phyloP scores from a whole-genome alignment of 495 filamentous ascomycete species.

The Talaromyces liani region DNA sequence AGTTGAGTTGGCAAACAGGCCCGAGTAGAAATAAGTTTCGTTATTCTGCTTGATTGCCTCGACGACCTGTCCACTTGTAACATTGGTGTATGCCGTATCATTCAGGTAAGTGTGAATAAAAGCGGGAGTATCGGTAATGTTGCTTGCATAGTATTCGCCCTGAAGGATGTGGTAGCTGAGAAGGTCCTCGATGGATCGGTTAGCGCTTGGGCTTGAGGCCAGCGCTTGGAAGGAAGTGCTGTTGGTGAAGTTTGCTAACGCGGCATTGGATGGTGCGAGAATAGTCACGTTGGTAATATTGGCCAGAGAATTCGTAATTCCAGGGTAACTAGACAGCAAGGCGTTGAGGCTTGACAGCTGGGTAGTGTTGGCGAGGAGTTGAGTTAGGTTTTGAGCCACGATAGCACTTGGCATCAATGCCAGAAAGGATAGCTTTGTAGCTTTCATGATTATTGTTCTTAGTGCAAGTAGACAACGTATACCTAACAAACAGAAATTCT shows the following conservation, averaged over 20 bases:
- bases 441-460: slow-evolving; percentile 37
- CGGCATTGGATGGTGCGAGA: slow-evolving; percentile 56
- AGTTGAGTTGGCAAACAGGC: slow-evolving; percentile 21
- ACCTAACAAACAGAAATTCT: not conserved
- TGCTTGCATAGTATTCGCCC: slow-evolving; percentile 36
- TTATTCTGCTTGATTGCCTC: slow-evolving; percentile 10
- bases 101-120: slow-evolving; percentile 52
- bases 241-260: slow-evolving; percentile 36
- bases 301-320: not conserved
- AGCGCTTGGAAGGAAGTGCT: slow-evolving; percentile 13
- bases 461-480: no score
- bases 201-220: not conserved
- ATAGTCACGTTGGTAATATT: slow-evolving; percentile 45
- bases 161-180: slow-evolving; percentile 60
- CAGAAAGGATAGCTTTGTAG: slow-evolving; percentile 93
- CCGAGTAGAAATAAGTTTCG: slow-evolving; percentile 20
- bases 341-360: slow-evolving; percentile 1
- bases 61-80: slow-evolving; percentile 22
- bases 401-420: slow-evolving; percentile 96
- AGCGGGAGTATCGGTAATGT: slow-evolving; percentile 30
- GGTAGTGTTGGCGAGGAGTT: not conserved
- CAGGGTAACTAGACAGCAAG: not conserved
- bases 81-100: slow-evolving; percentile 35
- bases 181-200: slow-evolving; percentile 29
- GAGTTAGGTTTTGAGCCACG: slow-evolving; percentile 3